Evolutionary conservation across 768 basidiomycete species (phyloP).

Genomic region (Pholiota microspora): DNA sequence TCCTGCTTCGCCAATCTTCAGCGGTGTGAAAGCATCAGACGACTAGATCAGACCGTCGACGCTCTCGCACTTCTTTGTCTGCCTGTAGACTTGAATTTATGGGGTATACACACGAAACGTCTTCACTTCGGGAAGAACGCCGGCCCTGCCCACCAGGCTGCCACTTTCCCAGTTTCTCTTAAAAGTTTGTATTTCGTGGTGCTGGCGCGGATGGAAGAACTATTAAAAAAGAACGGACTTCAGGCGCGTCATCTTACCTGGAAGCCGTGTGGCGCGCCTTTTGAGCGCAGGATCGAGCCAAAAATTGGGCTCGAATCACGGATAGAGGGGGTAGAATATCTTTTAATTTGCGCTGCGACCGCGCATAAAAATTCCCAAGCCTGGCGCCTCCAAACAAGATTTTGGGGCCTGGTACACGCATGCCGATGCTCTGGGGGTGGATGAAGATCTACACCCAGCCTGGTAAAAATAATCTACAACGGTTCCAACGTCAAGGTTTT

Average conservation of each 20-base stretch:
- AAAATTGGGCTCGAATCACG: background rate
- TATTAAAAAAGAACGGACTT: background rate
- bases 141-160: no score
- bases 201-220: background rate
- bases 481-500: no score
- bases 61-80: background rate
- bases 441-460: no score
- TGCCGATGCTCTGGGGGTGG: no score
- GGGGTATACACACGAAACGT: background rate
- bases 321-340: background rate
- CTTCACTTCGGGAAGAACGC: slow-evolving; percentile 4
- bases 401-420: no score
- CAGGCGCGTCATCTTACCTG: background rate
- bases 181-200: background rate
- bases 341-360: background rate
- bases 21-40: slow-evolving; percentile 1
- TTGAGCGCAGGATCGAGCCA: background rate
- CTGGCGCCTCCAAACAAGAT: no score
- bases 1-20: background rate
- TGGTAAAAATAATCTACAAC: no score
- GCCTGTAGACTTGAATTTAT: background rate
- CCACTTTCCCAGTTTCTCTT: background rate
- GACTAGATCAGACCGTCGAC: background rate
- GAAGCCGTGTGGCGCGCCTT: slow-evolving; percentile 8
- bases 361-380: no score